These are phyloP conservation scores for Blastobotrys americana DNA, from an alignment of 805 yeast species.

Conservation along the genomic window DNA sequence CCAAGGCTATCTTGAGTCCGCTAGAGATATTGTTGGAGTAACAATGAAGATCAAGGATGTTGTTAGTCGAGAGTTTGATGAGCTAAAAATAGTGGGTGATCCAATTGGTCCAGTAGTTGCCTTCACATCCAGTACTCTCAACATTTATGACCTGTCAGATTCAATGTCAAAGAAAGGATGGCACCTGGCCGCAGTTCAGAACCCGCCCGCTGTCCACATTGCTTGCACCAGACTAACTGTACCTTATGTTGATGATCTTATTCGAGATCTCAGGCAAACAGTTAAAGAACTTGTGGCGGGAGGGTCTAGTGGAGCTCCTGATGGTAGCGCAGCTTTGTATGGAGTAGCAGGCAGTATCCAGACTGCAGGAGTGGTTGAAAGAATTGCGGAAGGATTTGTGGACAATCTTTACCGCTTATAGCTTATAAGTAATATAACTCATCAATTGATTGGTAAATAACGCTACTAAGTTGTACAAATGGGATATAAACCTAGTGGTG, in stretches of 20 bases:
- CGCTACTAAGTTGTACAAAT: too few relatives aligned
- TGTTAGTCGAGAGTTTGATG: conserved; percentile 41
- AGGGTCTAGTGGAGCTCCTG: conserved; percentile 22
- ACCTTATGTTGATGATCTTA: conserved; percentile 52
- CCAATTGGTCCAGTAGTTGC: conserved; percentile 80
- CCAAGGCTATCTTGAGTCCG: conserved; percentile 66
- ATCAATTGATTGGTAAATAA: too few relatives aligned
- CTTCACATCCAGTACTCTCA: conserved; percentile 54
- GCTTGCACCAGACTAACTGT: conserved; percentile 75
- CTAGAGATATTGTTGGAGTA: conserved; percentile 59
- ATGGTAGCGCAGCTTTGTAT: conserved; percentile 76
- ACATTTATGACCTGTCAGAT: conserved; percentile 78
- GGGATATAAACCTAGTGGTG: too few relatives aligned
- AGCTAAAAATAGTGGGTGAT: conserved; percentile 70
- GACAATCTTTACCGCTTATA: conserved; percentile 64
- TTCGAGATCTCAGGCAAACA: conserved; percentile 41
- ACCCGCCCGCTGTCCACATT: conserved; percentile 85
- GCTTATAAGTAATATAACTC: too few relatives aligned
- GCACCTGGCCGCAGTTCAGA: conserved; percentile 84
- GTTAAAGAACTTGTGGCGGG: conserved; percentile 38
- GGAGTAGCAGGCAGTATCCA: conserved; percentile 92
- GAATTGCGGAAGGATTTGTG: conserved; percentile 68
- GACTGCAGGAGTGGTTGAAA: conserved; percentile 78
- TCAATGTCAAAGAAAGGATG: conserved; percentile 61
- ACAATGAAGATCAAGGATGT: conserved; percentile 50